Base-by-base conservation (phyloP, 2,329 filamentous ascomycete species). In the Phialocephala sp. region DNA sequence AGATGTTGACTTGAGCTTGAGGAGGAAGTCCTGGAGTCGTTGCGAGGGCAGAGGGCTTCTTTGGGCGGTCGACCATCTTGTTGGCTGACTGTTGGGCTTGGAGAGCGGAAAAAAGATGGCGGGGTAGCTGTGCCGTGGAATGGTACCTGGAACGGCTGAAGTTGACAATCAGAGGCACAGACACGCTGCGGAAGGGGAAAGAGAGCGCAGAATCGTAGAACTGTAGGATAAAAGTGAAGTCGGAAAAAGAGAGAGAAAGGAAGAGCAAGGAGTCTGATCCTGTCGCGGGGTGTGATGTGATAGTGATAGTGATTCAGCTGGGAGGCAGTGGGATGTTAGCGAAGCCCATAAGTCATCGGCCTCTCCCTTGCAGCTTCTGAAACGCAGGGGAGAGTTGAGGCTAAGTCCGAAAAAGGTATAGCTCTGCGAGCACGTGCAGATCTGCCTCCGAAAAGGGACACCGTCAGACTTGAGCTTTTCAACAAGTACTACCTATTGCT, bases 1-100 rank as follows among this genome's bases (percentile, higher is more conserved):
- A 86, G 75, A 94, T 88, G 77, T 87, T 87, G 75, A 97, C 91
- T 70, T 89, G 87, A 39, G 94, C 80, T 76, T 89, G 91, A 57
- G 94, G 91, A 18, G 92, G 88, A 18, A 90, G 84, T 60, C 88
- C 88, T 8, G 91, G 90, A 8, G 91, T 90, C 69, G 92, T 84
- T 62, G 91, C 87, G 74, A 94, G 87, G 45, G 91, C 89, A 61
- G 88, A 84, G 64, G 93, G 92, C 77, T 93, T 95, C 81, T 97
- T 92, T 72, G 89, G 87, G 77, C 94, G 90, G 76, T 97, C 93
- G 80, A 96, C 91, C 87, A 91, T 74, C 39, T 32, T 73, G 47
- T 14, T 20, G 14, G 57, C 3, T 45, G 32, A 32, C 35, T 36
- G 3, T 59, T 47, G 41, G 32, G 20, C 47, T 20, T 47, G 58